Base-by-base conservation (phyloP, 2,329 filamentous ascomycete species). In the Hypoxylon sp. region DNA sequence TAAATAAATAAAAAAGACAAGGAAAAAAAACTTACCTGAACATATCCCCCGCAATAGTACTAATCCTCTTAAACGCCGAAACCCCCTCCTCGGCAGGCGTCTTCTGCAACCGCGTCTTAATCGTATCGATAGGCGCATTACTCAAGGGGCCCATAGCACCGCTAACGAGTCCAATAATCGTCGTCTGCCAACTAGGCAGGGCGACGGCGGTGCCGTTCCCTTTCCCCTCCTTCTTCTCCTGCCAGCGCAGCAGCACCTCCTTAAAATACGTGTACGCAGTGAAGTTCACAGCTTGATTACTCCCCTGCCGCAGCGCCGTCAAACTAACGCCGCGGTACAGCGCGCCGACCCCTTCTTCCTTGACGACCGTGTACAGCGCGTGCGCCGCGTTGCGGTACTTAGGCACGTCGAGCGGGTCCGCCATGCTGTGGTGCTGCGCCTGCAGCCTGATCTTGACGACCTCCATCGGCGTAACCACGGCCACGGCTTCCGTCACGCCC, bases 221-320 rank as follows among this genome's bases (percentile, higher is more conserved):
- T n/a, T 39, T 33, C 3, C 24, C 42, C 14, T 37, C 63, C 58
- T 84, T 85, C 74, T 92, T 84, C 6, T 91, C 91, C 81, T 97
- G 94, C 77, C 84, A 88, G 54, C 85, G 82, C 78, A 94, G 90
- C 57, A 98, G 86, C 57, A 85, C 84, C 67, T 92, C 88, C 84
- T 97, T 97, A 82, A 99, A 91, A 82, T 98, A 94, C 0, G 92
- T 92, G 84, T 99, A 99, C 10, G 96, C 95, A 13, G 95, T 98
- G 85, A 99, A 99, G 86, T 99, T 99, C 81, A 95, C 94, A 51
- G 97, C 96, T 85, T 99, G 96, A 83, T 99, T 99, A 71, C 92
- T 94, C 71, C 96, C 96, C 85, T 99, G 96, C 64, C 96, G 89
- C 75, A 99, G 86, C 0, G 96, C 96, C 1, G 96, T 99, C 65